These are phyloP conservation scores for Eucalyptus caleyi DNA, from an alignment of 345 rosid species.

Conservation along the genomic window DNA sequence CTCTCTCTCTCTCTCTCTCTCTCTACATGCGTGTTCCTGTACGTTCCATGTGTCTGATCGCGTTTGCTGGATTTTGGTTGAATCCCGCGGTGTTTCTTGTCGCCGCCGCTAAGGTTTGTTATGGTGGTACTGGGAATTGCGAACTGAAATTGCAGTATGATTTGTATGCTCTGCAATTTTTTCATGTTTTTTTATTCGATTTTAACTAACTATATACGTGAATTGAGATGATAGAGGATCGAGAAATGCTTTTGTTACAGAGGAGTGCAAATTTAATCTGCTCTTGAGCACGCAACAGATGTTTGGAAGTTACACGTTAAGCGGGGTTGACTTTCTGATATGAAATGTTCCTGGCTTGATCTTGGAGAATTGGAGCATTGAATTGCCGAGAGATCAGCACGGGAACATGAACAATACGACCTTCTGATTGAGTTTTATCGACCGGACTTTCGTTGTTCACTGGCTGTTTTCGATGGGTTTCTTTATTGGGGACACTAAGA, in stretches of 20 bases:
- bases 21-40: neutral
- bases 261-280: neutral
- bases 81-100: neutral
- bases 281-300: neutral
- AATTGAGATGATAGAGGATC: neutral
- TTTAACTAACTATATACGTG: neutral
- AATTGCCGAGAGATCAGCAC: neutral
- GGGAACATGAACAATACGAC: neutral
- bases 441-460: neutral
- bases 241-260: neutral
- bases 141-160: neutral
- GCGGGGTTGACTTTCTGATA: neutral
- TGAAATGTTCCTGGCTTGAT: neutral
- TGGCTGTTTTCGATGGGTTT: neutral
- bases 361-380: neutral
- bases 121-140: neutral
- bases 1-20: neutral
- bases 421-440: neutral
- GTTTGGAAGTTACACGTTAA: neutral
- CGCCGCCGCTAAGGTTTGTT: neutral
- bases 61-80: neutral
- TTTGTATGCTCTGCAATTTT: neutral
- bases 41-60: neutral
- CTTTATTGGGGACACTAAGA: neutral
- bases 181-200: neutral